Percentiles rank a stretch among this genome's conserved stretches.
These are phyloP conservation scores for Botrytis porri DNA, from an alignment of 2,329 filamentous ascomycete species.

Conservation along the genomic window DNA sequence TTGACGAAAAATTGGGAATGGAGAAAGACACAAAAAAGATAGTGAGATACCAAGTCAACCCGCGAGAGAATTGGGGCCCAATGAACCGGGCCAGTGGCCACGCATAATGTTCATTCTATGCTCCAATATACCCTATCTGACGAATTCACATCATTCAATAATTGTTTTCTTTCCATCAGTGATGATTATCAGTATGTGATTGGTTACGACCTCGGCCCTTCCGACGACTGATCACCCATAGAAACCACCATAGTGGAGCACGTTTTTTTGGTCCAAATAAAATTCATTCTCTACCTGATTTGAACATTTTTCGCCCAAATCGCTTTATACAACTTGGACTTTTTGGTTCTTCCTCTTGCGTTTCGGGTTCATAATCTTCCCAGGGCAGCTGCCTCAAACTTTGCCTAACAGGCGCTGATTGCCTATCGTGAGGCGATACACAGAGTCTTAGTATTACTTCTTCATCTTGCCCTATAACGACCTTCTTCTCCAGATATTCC, in stretches of 20 bases:
- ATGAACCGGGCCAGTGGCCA: constrained; percentile 37
- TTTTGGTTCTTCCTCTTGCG: constrained; percentile 7
- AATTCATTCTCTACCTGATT: neutral
- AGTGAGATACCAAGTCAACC: constrained; percentile 86
- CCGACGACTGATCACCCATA: neutral
- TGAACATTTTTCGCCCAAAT: neutral
- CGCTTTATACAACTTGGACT: constrained; percentile 2
- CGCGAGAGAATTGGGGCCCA: constrained; percentile 90
- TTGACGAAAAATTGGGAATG: constrained; percentile 76
- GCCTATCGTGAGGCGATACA: neutral
- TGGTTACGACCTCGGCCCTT: neutral
- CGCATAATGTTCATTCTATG: neutral
- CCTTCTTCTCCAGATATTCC: constrained; percentile 14
- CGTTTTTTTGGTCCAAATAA: neutral
- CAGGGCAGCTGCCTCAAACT: neutral
- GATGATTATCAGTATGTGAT: neutral
- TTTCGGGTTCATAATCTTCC: constrained; percentile 8
- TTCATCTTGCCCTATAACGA: constrained; percentile 2
- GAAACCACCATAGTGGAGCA: neutral
- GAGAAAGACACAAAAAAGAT: constrained; percentile 66
- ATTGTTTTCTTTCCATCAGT: neutral
- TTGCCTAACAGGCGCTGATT: neutral
- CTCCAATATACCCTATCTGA: neutral
- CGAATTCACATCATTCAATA: neutral
- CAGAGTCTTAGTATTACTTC: neutral